Percentiles rank a stretch among this genome's conserved stretches.
phyloP scores from a whole-genome alignment of 441 rosid genomes.

The Cnidoscolus chayamansa region DNA sequence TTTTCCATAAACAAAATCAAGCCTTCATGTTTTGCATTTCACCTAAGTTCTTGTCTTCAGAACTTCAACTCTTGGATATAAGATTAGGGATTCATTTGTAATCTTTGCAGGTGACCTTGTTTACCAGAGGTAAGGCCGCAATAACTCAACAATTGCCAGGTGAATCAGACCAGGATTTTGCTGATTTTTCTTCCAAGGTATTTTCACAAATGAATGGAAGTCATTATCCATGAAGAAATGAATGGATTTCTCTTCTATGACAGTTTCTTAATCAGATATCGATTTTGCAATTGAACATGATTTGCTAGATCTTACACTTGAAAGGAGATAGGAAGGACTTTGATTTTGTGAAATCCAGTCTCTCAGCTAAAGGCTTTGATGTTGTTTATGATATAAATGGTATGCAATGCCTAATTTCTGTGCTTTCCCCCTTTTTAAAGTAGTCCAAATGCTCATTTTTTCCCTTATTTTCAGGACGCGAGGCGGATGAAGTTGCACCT shows the following conservation, averaged over 20 bases:
- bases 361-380: slow-evolving; percentile 84
- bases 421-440: not conserved
- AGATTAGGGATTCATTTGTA: not conserved
- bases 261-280: slow-evolving; percentile 9
- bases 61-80: not conserved
- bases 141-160: slow-evolving; percentile 78
- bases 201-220: slow-evolving; percentile 6
- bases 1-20: too few relatives aligned
- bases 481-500: slow-evolving; percentile 82
- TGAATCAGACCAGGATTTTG: slow-evolving; percentile 77
- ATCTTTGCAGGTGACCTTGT: slow-evolving; percentile 75
- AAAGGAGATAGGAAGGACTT: slow-evolving; percentile 89
- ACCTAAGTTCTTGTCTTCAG: not conserved
- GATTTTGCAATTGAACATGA: slow-evolving; percentile 44
- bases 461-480: slow-evolving; percentile 58
- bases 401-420: slow-evolving; percentile 28
- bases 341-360: slow-evolving; percentile 90
- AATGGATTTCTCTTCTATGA: not conserved
- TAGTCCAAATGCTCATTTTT: slow-evolving; percentile 17
- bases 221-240: not conserved
- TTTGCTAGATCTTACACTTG: slow-evolving; percentile 73
- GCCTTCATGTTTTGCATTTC: slow-evolving; percentile 7
- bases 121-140: slow-evolving; percentile 91
- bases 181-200: slow-evolving; percentile 90
- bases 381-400: slow-evolving; percentile 96